Conservation (phyloP, 2,329 filamentous ascomycete species). For the Drechslerella coelobrocha region DNA sequence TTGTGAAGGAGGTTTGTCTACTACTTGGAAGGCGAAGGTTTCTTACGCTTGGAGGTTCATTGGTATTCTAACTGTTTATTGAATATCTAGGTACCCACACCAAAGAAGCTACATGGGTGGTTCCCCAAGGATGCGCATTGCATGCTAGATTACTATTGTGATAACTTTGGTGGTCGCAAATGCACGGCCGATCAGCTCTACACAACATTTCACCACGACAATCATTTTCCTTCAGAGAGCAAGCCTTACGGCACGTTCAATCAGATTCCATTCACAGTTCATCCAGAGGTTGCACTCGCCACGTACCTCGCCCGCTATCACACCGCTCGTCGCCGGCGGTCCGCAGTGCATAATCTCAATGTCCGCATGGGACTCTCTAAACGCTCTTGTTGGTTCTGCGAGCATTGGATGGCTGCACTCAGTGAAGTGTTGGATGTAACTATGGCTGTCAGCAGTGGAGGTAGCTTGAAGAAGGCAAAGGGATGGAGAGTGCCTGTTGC, state of each 20-base stretch:
- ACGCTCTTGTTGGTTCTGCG: not conserved
- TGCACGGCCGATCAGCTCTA: not conserved
- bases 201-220: not conserved
- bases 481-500: not conserved
- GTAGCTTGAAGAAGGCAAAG: not conserved
- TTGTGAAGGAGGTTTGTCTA: constrained; percentile 1
- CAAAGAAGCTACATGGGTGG: not conserved
- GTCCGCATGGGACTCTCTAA: not conserved
- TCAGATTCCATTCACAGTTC: constrained; percentile 9
- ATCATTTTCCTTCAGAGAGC: not conserved
- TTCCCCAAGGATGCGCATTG: constrained; percentile 8
- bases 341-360: not conserved
- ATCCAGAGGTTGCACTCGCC: constrained; percentile 9
- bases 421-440: not conserved
- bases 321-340: not conserved
- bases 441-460: not conserved
- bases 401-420: not conserved
- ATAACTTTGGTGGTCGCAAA: not conserved
- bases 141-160: constrained; percentile 1
- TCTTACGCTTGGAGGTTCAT: too few relatives aligned
- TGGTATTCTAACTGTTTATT: not conserved
- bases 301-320: not conserved
- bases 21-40: too few relatives aligned
- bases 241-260: constrained; percentile 13
- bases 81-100: not conserved